phyloP scores from a whole-genome alignment of 305 asterid species.

The Euphrasia arctica region DNA sequence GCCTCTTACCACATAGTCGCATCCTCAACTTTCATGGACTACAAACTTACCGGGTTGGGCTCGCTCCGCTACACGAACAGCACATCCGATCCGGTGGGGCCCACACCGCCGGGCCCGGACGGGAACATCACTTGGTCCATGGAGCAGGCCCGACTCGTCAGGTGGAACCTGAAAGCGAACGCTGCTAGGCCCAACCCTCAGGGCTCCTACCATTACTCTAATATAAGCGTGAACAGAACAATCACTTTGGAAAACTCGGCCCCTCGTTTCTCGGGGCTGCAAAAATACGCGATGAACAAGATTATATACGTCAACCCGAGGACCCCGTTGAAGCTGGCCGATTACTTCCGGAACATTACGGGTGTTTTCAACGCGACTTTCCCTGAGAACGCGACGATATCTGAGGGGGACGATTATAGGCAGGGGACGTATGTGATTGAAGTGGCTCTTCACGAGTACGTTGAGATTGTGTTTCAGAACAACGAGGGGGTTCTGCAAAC shows the following conservation, averaged over 20 bases:
- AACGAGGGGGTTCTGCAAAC: constrained; percentile 45
- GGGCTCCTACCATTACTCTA: constrained; percentile 68
- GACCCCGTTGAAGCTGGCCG: constrained; percentile 79
- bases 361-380: constrained; percentile 49
- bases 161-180: constrained; percentile 71
- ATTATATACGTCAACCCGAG: constrained; percentile 46
- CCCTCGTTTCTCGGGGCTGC: constrained; percentile 40
- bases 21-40: constrained; percentile 42
- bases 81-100: constrained; percentile 39
- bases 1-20: constrained; percentile 57
- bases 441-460: constrained; percentile 50
- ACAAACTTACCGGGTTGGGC: constrained; percentile 30
- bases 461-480: constrained; percentile 60
- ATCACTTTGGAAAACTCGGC: constrained; percentile 50
- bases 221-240: constrained; percentile 40
- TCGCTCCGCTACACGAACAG: too few species aligned
- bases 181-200: constrained; percentile 84
- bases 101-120: constrained; percentile 43
- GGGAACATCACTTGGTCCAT: constrained; percentile 48
- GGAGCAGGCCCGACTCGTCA: constrained; percentile 57
- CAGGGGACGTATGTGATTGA: constrained; percentile 42
- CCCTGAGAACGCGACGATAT: constrained; percentile 34
- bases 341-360: constrained; percentile 47
- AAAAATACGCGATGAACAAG: constrained; percentile 54
- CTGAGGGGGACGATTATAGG: background rate